Conservation (phyloP, 371 early-diverging fungal genomes). For the Rhizopus sp. region DNA sequence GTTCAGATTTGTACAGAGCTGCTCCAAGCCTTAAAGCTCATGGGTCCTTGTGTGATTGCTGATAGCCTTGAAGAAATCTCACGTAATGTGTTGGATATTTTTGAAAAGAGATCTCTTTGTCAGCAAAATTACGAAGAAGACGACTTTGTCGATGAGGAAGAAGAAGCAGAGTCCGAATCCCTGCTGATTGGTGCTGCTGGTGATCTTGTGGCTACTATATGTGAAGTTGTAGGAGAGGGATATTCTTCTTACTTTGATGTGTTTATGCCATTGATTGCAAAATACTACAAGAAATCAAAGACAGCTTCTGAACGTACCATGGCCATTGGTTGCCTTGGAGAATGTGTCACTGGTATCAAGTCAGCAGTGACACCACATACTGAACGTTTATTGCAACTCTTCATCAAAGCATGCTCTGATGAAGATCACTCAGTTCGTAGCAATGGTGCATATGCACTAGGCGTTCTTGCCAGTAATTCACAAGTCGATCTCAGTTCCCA, state of each 20-base stretch:
- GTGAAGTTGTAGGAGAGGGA: constrained; percentile 70
- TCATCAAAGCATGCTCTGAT: constrained; percentile 73
- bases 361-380: constrained; percentile 77
- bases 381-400: constrained; percentile 63
- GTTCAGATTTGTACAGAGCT: constrained; percentile 76
- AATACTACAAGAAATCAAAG: constrained; percentile 78
- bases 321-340: constrained; percentile 88
- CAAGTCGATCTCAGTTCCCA: constrained; percentile 72
- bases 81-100: constrained; percentile 62
- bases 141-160: constrained; percentile 75
- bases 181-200: constrained; percentile 78
- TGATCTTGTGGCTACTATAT: constrained; percentile 81
- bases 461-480: constrained; percentile 70
- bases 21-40: constrained; percentile 63
- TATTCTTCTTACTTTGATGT: constrained; percentile 75
- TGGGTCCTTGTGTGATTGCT: constrained; percentile 80
- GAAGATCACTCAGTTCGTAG: constrained; percentile 82
- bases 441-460: constrained; percentile 86
- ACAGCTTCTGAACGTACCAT: constrained; percentile 82
- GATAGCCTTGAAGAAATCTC: constrained; percentile 68
- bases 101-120: constrained; percentile 81
- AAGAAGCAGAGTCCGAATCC: constrained; percentile 84
- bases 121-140: constrained; percentile 81
- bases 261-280: constrained; percentile 80
- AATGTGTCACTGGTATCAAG: constrained; percentile 77